Percentiles rank a stretch among this genome's conserved stretches.
These are phyloP conservation scores for Leishmania gerbilli DNA, from an alignment of 208 protist species.

Conservation along the genomic window DNA sequence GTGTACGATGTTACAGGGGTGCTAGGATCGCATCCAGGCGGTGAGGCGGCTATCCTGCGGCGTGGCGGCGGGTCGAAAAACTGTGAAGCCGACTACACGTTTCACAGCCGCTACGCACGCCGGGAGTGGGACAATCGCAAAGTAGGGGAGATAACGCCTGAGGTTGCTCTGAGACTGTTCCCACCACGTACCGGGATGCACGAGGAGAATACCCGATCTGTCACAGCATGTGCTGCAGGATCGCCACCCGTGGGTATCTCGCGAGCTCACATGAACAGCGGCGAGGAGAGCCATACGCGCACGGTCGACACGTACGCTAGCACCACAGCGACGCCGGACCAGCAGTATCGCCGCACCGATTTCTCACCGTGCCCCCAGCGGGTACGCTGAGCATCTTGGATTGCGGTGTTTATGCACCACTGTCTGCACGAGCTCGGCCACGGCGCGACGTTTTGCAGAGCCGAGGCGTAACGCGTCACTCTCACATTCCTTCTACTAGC, in stretches of 20 bases:
- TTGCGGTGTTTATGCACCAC: neutral
- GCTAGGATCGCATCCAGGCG: conserved; percentile 67
- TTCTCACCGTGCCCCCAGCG: conserved; percentile 6
- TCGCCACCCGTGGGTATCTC: conserved; percentile 7
- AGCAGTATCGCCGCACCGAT: conserved; percentile 6
- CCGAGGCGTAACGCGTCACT: neutral
- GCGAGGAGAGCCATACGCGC: conserved; percentile 31
- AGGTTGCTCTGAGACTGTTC: conserved; percentile 31
- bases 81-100: conserved; percentile 64
- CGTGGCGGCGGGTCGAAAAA: conserved; percentile 66
- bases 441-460: neutral
- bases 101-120: conserved; percentile 68
- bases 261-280: conserved; percentile 1
- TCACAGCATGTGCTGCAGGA: neutral
- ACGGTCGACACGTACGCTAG: conserved; percentile 31
- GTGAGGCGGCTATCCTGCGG: conserved; percentile 59
- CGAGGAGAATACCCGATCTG: neutral
- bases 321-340: conserved; percentile 9
- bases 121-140: conserved; percentile 56
- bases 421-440: neutral
- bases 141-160: conserved; percentile 56
- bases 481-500: neutral
- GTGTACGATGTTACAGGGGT: conserved; percentile 83
- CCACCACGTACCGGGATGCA: conserved; percentile 1
- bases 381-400: conserved; percentile 1